Conservation (phyloP, 169 alveolate genomes). For the Plasmodium vinckei region DNA sequence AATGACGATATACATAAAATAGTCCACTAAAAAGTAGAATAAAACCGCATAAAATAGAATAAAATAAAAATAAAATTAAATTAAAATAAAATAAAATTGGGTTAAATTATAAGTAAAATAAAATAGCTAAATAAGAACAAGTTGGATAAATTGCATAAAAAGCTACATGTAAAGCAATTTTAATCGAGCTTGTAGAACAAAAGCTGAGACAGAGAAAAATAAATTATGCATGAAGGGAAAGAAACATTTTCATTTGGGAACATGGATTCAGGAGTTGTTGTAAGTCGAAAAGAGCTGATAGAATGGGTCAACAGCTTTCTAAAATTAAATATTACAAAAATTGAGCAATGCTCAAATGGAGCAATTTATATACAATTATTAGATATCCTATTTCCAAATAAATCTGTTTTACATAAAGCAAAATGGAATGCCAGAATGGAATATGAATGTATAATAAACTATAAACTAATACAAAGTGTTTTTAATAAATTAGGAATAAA, state of each 20-base stretch:
- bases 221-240: conserved; percentile 21
- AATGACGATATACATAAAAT: background rate
- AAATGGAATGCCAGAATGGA: conserved; percentile 97
- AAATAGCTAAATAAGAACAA: no score
- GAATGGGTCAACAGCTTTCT: conserved; percentile 92
- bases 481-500: conserved; percentile 92
- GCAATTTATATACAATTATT: conserved; percentile 95
- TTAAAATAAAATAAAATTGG: no score
- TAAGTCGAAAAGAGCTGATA: conserved; percentile 91
- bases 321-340: conserved; percentile 89
- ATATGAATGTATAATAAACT: conserved; percentile 95
- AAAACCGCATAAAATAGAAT: no score
- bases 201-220: background rate
- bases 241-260: conserved; percentile 78
- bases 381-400: conserved; percentile 93
- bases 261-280: conserved; percentile 93
- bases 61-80: no score
- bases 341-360: conserved; percentile 97
- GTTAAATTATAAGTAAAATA: no score
- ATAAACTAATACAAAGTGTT: conserved; percentile 95
- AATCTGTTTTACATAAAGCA: conserved; percentile 89
- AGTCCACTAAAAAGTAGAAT: no score
- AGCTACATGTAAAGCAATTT: background rate
- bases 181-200: background rate
- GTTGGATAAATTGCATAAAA: background rate